Percentiles rank a stretch among this genome's conserved stretches.
These are phyloP conservation scores for Ceratobasidium sp. DNA, from an alignment of 1,284 basidiomycete species.

Conservation along the genomic window DNA sequence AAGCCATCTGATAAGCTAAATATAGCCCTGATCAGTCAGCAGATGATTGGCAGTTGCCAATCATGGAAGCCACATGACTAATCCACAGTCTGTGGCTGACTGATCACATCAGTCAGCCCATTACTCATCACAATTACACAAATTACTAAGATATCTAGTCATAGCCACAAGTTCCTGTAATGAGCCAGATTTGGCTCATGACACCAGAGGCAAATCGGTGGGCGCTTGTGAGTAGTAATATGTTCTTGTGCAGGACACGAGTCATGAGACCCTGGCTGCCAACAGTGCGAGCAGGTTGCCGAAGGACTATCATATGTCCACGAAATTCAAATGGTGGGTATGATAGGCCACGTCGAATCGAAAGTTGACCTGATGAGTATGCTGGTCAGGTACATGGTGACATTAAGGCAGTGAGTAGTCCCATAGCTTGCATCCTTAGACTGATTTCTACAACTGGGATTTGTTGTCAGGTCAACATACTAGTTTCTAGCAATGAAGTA, in stretches of 20 bases:
- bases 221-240: background rate
- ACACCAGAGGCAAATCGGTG: background rate
- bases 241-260: too few species aligned
- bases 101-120: too few species aligned
- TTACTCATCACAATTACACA: too few species aligned
- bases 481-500: background rate
- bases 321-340: background rate
- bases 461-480: background rate
- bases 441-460: background rate
- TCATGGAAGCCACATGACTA: too few species aligned
- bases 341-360: too few species aligned
- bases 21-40: too few species aligned
- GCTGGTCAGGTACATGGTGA: background rate
- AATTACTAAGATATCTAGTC: too few species aligned
- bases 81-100: too few species aligned
- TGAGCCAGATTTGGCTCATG: too few species aligned
- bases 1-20: too few species aligned
- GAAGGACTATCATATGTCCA: slow-evolving; percentile 16
- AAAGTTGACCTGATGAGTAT: background rate
- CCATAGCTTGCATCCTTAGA: background rate
- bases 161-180: too few species aligned
- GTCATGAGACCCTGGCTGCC: background rate
- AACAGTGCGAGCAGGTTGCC: slow-evolving; percentile 9
- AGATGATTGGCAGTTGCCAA: too few species aligned
- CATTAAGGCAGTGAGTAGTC: background rate